Evolutionary conservation across 1,284 basidiomycete genomes (phyloP).

Genomic region (Gymnopus androsaceus): DNA sequence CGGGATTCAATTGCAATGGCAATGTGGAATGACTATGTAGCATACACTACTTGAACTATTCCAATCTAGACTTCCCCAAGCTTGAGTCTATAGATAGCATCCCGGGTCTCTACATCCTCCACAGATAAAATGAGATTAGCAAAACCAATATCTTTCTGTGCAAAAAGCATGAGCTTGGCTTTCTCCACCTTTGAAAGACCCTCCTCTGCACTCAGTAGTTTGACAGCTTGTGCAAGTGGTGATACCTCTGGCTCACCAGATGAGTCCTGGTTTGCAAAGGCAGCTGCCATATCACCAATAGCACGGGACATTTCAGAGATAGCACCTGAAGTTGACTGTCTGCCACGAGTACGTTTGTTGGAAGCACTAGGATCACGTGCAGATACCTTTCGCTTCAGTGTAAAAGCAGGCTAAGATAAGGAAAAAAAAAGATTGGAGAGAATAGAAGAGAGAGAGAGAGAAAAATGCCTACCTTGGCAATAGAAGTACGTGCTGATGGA

Average conservation of each 20-base stretch:
- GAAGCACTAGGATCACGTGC: background rate
- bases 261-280: background rate
- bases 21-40: constrained; percentile 32
- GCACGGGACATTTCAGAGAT: background rate
- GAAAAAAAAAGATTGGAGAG: no score
- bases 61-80: background rate
- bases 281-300: background rate
- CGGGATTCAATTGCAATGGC: constrained; percentile 30
- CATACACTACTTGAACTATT: background rate
- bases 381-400: background rate
- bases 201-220: no score
- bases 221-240: no score
- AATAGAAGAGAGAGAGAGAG: no score
- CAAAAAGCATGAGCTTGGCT: background rate
- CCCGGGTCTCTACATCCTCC: background rate
- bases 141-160: background rate
- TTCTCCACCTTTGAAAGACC: no score
- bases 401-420: no score
- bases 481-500: no score
- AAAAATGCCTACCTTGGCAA: no score
- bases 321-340: background rate
- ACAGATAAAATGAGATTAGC: background rate
- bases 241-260: no score
- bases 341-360: background rate
- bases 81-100: background rate